Conservation (phyloP, 106 monocot genomes). For the Dioscorea dumetorum region DNA sequence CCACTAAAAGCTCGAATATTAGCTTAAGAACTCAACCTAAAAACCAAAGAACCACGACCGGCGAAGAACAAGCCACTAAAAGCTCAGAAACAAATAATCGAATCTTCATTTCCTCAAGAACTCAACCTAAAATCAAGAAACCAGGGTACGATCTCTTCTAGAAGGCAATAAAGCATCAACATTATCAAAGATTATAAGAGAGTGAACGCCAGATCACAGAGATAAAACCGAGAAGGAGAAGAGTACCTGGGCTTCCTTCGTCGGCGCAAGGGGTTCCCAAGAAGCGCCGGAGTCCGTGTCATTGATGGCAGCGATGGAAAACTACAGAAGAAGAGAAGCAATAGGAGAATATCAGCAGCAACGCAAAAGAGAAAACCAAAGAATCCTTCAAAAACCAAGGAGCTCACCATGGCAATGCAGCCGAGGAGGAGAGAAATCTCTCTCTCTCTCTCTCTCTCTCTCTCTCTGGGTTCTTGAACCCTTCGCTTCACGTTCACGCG, state of each 20-base stretch:
- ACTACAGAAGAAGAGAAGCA: conserved; percentile 22
- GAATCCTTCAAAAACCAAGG: background rate
- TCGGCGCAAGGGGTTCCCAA: conserved; percentile 93
- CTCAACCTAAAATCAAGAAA: too few relatives aligned
- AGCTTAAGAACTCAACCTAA: too few relatives aligned
- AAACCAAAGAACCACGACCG: too few relatives aligned
- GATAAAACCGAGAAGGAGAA: background rate
- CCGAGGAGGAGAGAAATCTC: background rate
- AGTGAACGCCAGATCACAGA: background rate
- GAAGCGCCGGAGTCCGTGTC: conserved; percentile 55
- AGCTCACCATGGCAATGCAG: background rate
- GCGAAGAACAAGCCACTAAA: too few relatives aligned
- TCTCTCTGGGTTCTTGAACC: background rate
- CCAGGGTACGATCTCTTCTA: too few relatives aligned
- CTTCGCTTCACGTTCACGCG: background rate
- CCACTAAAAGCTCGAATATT: too few relatives aligned
- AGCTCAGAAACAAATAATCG: background rate
- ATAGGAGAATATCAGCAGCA: background rate
- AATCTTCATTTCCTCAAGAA: background rate
- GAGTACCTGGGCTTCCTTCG: conserved; percentile 82
- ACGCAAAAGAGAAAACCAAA: background rate
- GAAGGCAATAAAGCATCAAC: background rate
- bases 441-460: background rate
- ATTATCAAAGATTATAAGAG: background rate
- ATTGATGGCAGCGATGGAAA: conserved; percentile 96